Percentiles rank a stretch among this genome's conserved stretches.
phyloP scores from a whole-genome alignment of 495 filamentous ascomycete species.

The Penicillium manginii region DNA sequence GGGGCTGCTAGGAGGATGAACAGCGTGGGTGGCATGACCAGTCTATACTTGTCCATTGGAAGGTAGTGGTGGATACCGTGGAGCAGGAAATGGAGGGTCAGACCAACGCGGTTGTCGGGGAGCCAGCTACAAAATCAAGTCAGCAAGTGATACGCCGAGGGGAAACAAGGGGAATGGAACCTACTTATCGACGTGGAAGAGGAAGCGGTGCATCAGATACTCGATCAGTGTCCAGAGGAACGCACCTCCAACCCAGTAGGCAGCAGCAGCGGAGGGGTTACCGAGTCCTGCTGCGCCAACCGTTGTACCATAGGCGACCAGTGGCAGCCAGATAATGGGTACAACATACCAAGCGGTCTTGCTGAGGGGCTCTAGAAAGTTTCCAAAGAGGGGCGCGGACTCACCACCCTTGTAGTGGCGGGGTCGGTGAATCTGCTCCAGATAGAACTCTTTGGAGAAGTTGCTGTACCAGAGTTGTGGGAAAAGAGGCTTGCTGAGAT shows the following conservation, averaged over 20 bases:
- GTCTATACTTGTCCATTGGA: slow-evolving; percentile 94
- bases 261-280: slow-evolving; percentile 41
- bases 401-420: slow-evolving; percentile 91
- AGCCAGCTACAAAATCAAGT: slow-evolving; percentile 61
- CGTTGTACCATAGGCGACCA: slow-evolving; percentile 73
- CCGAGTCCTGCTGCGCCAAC: slow-evolving; percentile 64
- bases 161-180: not conserved
- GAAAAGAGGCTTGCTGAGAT: slow-evolving; percentile 83
- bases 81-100: slow-evolving; percentile 90
- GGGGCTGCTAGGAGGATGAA: slow-evolving; percentile 84
- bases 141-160: slow-evolving; percentile 10
- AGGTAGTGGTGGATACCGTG: slow-evolving; percentile 98
- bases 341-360: slow-evolving; percentile 93
- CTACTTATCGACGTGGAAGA: slow-evolving; percentile 94
- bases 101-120: slow-evolving; percentile 86
- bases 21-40: slow-evolving; percentile 95
- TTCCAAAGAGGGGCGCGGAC: slow-evolving; percentile 94
- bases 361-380: slow-evolving; percentile 93
- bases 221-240: slow-evolving; percentile 88
- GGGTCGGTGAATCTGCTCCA: slow-evolving; percentile 93
- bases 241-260: slow-evolving; percentile 68
- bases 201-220: slow-evolving; percentile 84
- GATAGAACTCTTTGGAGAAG: slow-evolving; percentile 91
- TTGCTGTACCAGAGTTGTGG: slow-evolving; percentile 86
- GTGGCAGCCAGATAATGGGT: slow-evolving; percentile 84